Conservation (phyloP, 179 eudicot genomes). For the Camellia oleifera region DNA sequence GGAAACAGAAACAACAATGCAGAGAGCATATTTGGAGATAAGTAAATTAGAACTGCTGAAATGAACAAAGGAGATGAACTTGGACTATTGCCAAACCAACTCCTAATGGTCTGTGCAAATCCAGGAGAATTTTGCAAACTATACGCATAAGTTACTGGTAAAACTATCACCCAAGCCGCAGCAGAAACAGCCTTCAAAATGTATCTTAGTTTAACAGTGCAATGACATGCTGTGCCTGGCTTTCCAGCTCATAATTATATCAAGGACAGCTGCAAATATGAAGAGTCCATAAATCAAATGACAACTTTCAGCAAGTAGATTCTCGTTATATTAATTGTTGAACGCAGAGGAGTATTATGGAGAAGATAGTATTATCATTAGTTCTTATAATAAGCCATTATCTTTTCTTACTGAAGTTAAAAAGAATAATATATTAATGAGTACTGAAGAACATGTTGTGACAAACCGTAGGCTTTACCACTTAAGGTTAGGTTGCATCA, state of each 20-base stretch:
- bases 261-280: conserved; percentile 47
- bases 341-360: neutral
- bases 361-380: neutral
- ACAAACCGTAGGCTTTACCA: neutral
- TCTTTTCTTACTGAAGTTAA: neutral
- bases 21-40: conserved; percentile 61
- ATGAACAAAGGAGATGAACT: conserved; percentile 51
- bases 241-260: conserved; percentile 55
- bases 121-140: conserved; percentile 61
- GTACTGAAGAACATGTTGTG: neutral
- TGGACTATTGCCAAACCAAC: conserved; percentile 50
- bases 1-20: conserved; percentile 55
- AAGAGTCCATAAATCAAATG: neutral
- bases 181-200: conserved; percentile 51
- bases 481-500: neutral
- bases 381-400: neutral
- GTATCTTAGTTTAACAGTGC: conserved; percentile 51
- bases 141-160: conserved; percentile 60
- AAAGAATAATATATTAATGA: neutral
- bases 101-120: conserved; percentile 44
- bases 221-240: conserved; percentile 55
- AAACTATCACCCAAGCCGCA: conserved; percentile 56
- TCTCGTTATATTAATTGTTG: neutral
- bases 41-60: conserved; percentile 50
- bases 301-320: neutral